phyloP scores from a whole-genome alignment of 495 filamentous ascomycete species.

The Neurospora sp. region DNA sequence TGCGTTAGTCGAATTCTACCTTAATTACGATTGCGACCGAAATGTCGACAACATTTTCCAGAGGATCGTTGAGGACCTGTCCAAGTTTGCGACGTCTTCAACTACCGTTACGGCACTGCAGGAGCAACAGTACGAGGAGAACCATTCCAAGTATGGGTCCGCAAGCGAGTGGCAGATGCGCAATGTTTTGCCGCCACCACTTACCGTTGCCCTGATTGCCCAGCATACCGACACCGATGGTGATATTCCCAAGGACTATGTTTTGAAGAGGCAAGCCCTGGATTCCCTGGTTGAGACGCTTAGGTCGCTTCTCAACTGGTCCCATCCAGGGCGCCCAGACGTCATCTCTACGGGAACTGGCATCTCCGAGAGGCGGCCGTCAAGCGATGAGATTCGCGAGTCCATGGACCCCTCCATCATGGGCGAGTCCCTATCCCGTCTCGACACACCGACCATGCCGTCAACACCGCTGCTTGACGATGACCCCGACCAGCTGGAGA shows the following conservation, averaged over 20 bases:
- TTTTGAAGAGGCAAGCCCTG: slow-evolving; percentile 76
- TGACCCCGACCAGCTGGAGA: slow-evolving; percentile 84
- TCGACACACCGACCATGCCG: slow-evolving; percentile 53
- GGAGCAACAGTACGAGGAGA: slow-evolving; percentile 77
- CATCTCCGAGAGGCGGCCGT: slow-evolving; percentile 49
- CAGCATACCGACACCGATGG: slow-evolving; percentile 48
- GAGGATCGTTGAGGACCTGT: slow-evolving; percentile 84
- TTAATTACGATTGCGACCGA: slow-evolving; percentile 97
- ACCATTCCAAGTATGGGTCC: slow-evolving; percentile 48
- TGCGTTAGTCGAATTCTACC: slow-evolving; percentile 87
- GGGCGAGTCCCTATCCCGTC: slow-evolving; percentile 36
- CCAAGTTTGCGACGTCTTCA: slow-evolving; percentile 66
- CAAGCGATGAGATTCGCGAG: slow-evolving; percentile 67
- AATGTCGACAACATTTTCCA: slow-evolving; percentile 97
- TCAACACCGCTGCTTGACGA: slow-evolving; percentile 75
- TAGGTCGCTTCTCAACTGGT: slow-evolving; percentile 88
- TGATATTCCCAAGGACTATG: slow-evolving; percentile 73
- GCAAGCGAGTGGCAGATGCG: slow-evolving; percentile 69
- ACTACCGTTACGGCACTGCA: slow-evolving; percentile 63
- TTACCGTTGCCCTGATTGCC: slow-evolving; percentile 67
- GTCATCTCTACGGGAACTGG: slow-evolving; percentile 31
- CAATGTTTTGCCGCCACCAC: slow-evolving; percentile 72
- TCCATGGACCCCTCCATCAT: slow-evolving; percentile 58
- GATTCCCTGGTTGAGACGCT: slow-evolving; percentile 82
- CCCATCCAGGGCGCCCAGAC: slow-evolving; percentile 62